These are phyloP conservation scores for Metschnikowia koreensis DNA, from an alignment of 805 yeast genomes.

Conservation along the genomic window DNA sequence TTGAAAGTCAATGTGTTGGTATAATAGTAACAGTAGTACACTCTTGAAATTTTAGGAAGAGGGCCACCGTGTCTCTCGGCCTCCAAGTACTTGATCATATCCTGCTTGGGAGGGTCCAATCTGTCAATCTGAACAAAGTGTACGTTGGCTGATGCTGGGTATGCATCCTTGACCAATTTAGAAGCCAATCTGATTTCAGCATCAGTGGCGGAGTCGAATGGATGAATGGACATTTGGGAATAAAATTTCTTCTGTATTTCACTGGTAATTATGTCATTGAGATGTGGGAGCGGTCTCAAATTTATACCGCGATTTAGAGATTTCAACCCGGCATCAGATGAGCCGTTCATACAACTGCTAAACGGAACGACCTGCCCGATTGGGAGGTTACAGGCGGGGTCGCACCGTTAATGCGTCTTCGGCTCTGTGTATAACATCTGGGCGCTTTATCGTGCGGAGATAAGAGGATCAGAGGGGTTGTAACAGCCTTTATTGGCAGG, in stretches of 20 bases:
- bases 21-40: constrained; percentile 67
- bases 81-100: constrained; percentile 63
- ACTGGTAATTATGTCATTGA: neutral
- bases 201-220: constrained; percentile 59
- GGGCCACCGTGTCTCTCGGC: constrained; percentile 53
- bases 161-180: constrained; percentile 58
- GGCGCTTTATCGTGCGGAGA: neutral
- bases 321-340: too few relatives aligned
- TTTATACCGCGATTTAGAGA: neutral
- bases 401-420: neutral
- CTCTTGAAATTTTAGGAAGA: constrained; percentile 63
- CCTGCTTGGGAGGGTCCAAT: constrained; percentile 76
- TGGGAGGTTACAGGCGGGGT: neutral
- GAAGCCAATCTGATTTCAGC: constrained; percentile 56
- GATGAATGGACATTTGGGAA: constrained; percentile 34
- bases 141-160: constrained; percentile 50
- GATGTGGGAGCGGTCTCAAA: neutral
- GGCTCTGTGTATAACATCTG: too few relatives aligned
- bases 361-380: neutral
- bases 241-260: too few relatives aligned
- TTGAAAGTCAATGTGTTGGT: constrained; percentile 51
- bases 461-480: too few relatives aligned
- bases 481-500: too few relatives aligned
- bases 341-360: neutral
- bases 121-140: constrained; percentile 68